Evolutionary conservation across 305 asterid genomes (phyloP).

Genomic region (Fraxinus xanthoxyloides): DNA sequence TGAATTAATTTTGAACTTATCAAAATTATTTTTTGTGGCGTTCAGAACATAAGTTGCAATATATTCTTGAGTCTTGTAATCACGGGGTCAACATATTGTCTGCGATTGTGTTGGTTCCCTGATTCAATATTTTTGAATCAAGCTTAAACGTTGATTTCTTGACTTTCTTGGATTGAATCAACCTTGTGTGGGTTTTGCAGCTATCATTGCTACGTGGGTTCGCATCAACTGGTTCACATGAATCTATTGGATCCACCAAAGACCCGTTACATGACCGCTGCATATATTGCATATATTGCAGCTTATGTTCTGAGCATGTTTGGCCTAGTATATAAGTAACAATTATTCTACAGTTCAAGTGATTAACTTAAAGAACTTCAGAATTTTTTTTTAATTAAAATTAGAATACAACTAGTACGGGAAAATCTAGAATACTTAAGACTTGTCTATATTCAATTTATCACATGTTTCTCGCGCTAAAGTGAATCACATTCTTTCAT

Average conservation of each 20-base stretch:
- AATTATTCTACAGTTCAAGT: no score
- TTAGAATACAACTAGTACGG: neutral
- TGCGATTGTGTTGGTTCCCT: no score
- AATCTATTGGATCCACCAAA: neutral
- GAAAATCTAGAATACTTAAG: neutral
- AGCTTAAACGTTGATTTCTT: no score
- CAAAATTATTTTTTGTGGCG: no score
- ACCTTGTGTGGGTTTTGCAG: no score
- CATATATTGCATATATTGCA: neutral
- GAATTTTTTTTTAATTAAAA: neutral
- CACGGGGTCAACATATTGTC: no score
- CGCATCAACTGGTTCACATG: neutral
- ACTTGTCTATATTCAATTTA: neutral
- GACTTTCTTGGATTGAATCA: no score
- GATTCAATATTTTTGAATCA: no score
- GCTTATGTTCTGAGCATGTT: neutral
- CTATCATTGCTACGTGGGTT: no score
- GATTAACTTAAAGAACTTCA: neutral
- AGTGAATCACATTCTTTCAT: neutral
- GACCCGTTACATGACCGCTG: neutral
- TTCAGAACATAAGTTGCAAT: no score
- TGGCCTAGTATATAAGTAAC: neutral
- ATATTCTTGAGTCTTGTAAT: no score
- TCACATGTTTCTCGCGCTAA: neutral
- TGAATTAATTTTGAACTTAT: no score